These are phyloP conservation scores for Arbutus unedo DNA, from an alignment of 148 eudicot genomes.

Conservation along the genomic window DNA sequence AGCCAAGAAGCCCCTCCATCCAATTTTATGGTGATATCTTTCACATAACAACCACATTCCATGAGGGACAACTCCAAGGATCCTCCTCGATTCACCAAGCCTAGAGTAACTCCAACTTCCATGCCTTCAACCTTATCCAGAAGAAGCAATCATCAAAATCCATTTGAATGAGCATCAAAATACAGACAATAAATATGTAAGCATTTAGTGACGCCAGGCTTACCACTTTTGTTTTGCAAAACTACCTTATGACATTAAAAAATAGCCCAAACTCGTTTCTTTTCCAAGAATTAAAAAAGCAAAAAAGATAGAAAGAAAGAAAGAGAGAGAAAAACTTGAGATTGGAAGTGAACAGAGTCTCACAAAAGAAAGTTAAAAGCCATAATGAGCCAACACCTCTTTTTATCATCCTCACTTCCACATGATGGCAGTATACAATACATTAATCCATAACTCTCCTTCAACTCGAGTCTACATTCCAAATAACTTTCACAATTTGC, in stretches of 20 bases:
- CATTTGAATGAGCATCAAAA: neutral
- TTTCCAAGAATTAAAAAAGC: neutral
- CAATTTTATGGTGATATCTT: slow-evolving; percentile 54
- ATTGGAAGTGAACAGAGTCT: neutral
- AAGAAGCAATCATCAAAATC: slow-evolving; percentile 26
- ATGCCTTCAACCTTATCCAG: slow-evolving; percentile 76
- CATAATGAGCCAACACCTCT: neutral
- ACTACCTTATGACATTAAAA: neutral
- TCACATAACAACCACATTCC: slow-evolving; percentile 71
- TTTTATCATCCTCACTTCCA: neutral
- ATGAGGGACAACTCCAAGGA: slow-evolving; percentile 50
- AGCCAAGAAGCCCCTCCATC: slow-evolving; percentile 98
- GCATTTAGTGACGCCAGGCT: neutral
- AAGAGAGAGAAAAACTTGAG: neutral
- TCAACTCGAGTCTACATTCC: neutral
- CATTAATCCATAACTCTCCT: neutral
- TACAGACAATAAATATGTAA: neutral
- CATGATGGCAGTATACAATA: neutral
- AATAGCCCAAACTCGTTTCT: neutral
- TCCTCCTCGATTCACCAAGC: slow-evolving; percentile 58
- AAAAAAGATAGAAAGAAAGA: neutral
- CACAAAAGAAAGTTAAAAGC: slow-evolving; percentile 8
- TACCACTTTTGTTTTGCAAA: neutral
- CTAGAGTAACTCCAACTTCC: slow-evolving; percentile 58
- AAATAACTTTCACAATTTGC: neutral